A percentile compares a stretch with the other conserved stretches of the same genome.
These are phyloP conservation scores for Erucastrum elatum DNA, from an alignment of 345 rosid genomes.

Conservation along the genomic window DNA sequence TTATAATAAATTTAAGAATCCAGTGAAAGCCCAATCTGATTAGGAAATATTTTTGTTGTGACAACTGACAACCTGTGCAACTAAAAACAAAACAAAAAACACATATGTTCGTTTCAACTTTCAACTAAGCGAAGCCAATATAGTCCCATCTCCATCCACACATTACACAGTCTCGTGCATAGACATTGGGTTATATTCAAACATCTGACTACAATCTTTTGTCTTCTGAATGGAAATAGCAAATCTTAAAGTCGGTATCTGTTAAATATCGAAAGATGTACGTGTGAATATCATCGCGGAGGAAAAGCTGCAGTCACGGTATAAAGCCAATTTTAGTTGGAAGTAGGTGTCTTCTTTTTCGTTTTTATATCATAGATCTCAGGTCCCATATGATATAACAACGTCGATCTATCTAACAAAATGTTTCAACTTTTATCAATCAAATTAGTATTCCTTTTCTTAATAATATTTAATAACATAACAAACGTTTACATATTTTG, in stretches of 20 bases:
- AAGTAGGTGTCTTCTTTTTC: slow-evolving; percentile 20
- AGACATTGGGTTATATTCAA: neutral
- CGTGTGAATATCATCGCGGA: slow-evolving; percentile 2
- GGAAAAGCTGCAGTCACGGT: slow-evolving; percentile 29
- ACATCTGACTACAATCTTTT: neutral
- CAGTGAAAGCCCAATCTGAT: neutral
- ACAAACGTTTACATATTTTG: neutral
- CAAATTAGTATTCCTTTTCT: neutral
- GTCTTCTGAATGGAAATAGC: neutral
- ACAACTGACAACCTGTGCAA: neutral
- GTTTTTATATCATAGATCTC: slow-evolving; percentile 2
- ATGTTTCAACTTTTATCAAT: neutral
- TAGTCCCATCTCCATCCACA: neutral
- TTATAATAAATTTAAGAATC: neutral
- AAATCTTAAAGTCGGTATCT: neutral
- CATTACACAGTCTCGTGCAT: neutral
- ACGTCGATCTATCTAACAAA: neutral
- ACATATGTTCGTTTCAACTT: no score
- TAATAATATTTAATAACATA: neutral
- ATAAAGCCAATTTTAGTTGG: slow-evolving; percentile 22
- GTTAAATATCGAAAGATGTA: neutral
- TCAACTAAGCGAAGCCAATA: neutral
- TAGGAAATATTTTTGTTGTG: no score
- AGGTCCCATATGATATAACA: slow-evolving; percentile 12
- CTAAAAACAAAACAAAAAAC: neutral